phyloP scores from a whole-genome alignment of 345 rosid species.

The Eucalyptus caleyi region DNA sequence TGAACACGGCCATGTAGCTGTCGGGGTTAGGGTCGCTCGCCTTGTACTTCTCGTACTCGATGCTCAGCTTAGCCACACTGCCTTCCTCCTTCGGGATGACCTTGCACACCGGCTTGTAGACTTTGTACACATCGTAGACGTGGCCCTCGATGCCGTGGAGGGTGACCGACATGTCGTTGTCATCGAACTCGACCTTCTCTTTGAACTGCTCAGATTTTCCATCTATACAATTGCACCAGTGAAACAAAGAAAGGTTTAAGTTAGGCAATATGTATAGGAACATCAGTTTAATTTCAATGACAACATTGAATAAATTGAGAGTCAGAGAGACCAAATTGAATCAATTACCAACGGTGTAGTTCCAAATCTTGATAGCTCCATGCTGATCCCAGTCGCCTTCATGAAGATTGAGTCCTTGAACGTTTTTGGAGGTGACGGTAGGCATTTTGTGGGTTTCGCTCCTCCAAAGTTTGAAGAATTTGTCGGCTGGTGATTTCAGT shows the following conservation, averaged over 20 bases:
- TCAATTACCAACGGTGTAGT: not conserved
- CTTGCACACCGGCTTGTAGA: not conserved
- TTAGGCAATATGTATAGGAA: not conserved
- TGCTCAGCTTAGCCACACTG: not conserved
- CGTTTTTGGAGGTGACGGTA: not conserved
- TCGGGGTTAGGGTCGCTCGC: not conserved
- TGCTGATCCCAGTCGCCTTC: conserved; percentile 23
- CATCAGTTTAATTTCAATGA: not conserved
- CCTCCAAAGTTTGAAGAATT: not conserved
- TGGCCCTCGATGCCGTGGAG: conserved; percentile 4
- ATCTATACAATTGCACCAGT: not conserved
- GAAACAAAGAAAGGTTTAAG: not conserved
- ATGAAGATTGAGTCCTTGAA: conserved; percentile 11
- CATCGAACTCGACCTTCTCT: conserved; percentile 2
- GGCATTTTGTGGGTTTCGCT: conserved; percentile 1
- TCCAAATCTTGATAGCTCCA: conserved; percentile 19
- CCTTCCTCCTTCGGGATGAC: not conserved
- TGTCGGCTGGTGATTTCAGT: conserved; percentile 7
- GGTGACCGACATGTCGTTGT: not conserved
- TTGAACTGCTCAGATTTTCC: conserved; percentile 2
- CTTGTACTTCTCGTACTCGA: conserved; percentile 9
- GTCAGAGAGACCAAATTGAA: not conserved
- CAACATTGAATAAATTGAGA: not conserved
- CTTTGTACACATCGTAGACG: not conserved
- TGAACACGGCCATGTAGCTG: not conserved